A percentile compares a stretch with the other conserved stretches of the same genome.
Conservation (phyloP, 169 alveolate species). For the Miamiensis avidus region DNA sequence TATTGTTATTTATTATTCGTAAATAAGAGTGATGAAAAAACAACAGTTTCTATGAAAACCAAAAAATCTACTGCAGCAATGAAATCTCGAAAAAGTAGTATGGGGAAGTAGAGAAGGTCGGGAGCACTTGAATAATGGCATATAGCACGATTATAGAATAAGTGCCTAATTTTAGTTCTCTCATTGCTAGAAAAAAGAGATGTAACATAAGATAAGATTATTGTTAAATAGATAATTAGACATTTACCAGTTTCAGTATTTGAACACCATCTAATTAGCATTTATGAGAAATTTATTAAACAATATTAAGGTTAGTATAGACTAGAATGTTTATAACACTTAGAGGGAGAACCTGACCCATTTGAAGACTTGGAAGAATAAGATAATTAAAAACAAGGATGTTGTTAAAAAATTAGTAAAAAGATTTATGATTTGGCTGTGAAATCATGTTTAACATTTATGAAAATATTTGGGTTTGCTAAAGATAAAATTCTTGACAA, state of each 20-base stretch:
- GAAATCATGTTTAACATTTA: not conserved
- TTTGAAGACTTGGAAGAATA: not conserved
- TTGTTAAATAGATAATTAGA: constrained; percentile 44
- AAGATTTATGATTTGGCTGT: not conserved
- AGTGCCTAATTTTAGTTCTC: constrained; percentile 32
- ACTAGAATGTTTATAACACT: constrained; percentile 14
- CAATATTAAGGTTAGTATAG: constrained; percentile 30
- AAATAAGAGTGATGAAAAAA: not conserved
- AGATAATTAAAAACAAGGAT: not conserved
- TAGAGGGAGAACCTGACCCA: constrained; percentile 19
- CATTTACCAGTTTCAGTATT: constrained; percentile 14
- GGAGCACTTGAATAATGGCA: constrained; percentile 3
- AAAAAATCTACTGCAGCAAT: not conserved
- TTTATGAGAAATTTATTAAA: constrained; percentile 16
- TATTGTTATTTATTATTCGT: not conserved
- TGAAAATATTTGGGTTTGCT: not conserved
- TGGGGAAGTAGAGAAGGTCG: constrained; percentile 4
- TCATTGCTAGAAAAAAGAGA: constrained; percentile 39
- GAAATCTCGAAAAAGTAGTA: constrained; percentile 8
- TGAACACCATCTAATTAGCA: constrained; percentile 27
- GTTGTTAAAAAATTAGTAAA: not conserved
- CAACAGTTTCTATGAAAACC: not conserved
- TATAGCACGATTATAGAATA: constrained; percentile 6
- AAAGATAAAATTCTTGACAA: not conserved
- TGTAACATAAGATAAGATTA: constrained; percentile 11